Percentiles rank a stretch among this genome's conserved stretches.
Conservation (phyloP, 1,284 basidiomycete genomes). For the Inonotus hispidus region DNA sequence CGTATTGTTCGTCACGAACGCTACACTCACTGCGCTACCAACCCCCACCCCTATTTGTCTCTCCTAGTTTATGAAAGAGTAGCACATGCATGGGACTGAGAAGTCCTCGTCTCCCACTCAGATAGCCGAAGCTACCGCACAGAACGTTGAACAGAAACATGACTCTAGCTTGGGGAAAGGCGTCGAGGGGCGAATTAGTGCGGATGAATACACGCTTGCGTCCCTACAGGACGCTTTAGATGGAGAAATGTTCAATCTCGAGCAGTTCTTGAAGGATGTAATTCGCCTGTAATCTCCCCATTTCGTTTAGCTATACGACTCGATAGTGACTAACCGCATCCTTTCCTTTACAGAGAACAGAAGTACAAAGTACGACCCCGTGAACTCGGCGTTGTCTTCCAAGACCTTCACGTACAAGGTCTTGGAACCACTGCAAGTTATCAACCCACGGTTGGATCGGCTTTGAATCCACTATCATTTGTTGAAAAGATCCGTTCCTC, state of each 20-base stretch:
- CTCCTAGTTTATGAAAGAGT: too few relatives aligned
- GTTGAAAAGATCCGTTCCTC: constrained; percentile 15
- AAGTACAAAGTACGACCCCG: constrained; percentile 3
- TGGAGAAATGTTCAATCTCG: constrained; percentile 11
- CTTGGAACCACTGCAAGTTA: constrained; percentile 22
- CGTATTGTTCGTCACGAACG: too few relatives aligned
- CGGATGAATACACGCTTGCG: not conserved
- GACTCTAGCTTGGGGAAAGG: not conserved
- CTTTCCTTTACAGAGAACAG: constrained; percentile 1
- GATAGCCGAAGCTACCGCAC: not conserved
- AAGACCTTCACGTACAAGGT: constrained; percentile 25
- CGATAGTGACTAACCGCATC: not conserved
- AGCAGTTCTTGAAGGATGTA: constrained; percentile 7
- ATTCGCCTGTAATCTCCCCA: constrained; percentile 5
- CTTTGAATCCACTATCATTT: constrained; percentile 21
- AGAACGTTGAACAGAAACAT: not conserved
- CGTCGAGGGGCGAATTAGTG: not conserved
- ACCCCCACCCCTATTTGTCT: too few relatives aligned
- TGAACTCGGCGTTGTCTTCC: constrained; percentile 20
- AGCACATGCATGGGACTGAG: too few relatives aligned
- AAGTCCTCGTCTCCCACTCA: too few relatives aligned
- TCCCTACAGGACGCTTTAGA: not conserved
- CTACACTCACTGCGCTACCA: too few relatives aligned
- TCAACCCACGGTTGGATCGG: constrained; percentile 24
- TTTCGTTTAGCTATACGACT: not conserved